A percentile compares a stretch with the other conserved stretches of the same genome.
These are phyloP conservation scores for Xylaria sp. DNA, from an alignment of 2,329 filamentous ascomycete genomes.

Conservation along the genomic window DNA sequence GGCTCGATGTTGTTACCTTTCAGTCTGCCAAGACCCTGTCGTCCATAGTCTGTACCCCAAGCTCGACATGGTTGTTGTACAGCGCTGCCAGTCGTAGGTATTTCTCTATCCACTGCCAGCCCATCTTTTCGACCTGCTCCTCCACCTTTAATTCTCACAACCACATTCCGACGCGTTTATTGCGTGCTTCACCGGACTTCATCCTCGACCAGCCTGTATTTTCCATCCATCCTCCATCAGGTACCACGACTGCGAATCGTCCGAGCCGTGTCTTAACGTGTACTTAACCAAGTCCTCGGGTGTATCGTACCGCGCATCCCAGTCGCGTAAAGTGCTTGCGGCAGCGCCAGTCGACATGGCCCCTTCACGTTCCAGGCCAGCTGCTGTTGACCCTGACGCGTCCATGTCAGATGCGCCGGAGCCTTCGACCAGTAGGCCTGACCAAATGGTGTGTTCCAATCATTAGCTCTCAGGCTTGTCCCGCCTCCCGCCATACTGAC, in stretches of 20 bases:
- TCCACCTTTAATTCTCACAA: constrained; percentile 39
- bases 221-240: constrained; percentile 5
- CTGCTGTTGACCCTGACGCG: constrained; percentile 68
- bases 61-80: constrained; percentile 16
- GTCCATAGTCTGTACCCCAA: constrained; percentile 25
- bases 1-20: not conserved
- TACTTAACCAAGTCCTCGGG: constrained; percentile 14
- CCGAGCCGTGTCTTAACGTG: constrained; percentile 6
- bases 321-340: constrained; percentile 66
- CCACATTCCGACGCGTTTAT: constrained; percentile 38
- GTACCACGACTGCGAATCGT: not conserved
- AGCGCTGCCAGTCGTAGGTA: constrained; percentile 6
- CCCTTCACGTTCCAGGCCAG: constrained; percentile 63
- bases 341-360: constrained; percentile 57
- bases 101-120: constrained; percentile 26
- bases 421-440: constrained; percentile 51
- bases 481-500: constrained; percentile 19
- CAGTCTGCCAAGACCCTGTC: constrained; percentile 4
- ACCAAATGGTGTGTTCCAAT: constrained; percentile 62
- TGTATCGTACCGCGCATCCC: constrained; percentile 56
- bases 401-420: constrained; percentile 72
- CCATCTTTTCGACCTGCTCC: constrained; percentile 38
- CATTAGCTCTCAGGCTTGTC: not conserved
- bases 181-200: constrained; percentile 18
- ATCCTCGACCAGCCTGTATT: constrained; percentile 3